A percentile compares a stretch with the other conserved stretches of the same genome.
phyloP scores from a whole-genome alignment of 768 basidiomycete species.

The Russula emetica region DNA sequence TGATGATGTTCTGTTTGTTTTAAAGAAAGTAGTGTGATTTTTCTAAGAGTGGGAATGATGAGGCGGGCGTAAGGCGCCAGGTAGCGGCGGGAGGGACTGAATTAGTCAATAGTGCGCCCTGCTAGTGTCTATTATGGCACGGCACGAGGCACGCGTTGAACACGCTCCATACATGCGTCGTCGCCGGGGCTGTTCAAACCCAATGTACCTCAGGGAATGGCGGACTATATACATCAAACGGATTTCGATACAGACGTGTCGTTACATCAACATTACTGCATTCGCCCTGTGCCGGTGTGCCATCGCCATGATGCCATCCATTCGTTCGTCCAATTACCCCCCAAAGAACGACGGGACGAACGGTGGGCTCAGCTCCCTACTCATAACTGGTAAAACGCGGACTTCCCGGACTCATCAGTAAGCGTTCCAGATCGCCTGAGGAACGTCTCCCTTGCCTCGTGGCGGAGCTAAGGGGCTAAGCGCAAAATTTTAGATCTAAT shows the following conservation, averaged over 20 bases:
- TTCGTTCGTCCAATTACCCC: slow-evolving; percentile 1
- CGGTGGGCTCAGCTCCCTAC: slow-evolving; percentile 7
- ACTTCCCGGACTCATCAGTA: slow-evolving; percentile 21
- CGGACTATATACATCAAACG: background rate
- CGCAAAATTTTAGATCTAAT: slow-evolving; percentile 6
- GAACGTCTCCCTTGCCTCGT: slow-evolving; percentile 14
- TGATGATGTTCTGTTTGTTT: background rate
- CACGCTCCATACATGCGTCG: slow-evolving; percentile 21
- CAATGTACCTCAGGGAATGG: background rate
- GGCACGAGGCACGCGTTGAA: slow-evolving; percentile 23
- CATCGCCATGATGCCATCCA: slow-evolving; percentile 3
- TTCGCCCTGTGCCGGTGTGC: background rate
- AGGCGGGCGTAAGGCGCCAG: no score
- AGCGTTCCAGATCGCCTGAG: slow-evolving; percentile 21
- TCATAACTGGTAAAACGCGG: slow-evolving; percentile 3
- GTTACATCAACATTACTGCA: slow-evolving; percentile 21
- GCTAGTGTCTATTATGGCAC: background rate
- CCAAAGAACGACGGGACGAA: background rate
- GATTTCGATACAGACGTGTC: background rate
- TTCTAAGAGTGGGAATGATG: background rate
- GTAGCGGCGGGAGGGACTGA: background rate
- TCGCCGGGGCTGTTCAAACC: background rate
- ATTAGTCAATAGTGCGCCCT: slow-evolving; percentile 8
- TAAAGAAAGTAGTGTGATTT: background rate
- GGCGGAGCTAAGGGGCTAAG: background rate